Conservation (phyloP, 2,329 filamentous ascomycete genomes). For the Colletotrichum magnum region DNA sequence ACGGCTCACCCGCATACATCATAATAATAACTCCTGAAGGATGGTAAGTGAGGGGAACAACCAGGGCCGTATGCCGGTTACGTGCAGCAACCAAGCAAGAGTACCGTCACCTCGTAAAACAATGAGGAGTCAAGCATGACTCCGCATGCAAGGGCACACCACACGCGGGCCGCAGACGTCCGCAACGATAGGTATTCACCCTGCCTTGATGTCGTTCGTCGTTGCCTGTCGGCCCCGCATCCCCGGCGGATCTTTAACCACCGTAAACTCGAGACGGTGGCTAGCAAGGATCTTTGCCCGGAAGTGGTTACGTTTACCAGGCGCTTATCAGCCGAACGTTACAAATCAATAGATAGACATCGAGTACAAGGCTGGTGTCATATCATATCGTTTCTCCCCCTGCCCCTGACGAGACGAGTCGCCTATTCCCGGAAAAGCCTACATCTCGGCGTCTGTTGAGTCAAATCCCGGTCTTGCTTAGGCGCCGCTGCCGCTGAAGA, state of each 20-base stretch:
- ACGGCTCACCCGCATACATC: no score
- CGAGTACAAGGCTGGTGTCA: background rate
- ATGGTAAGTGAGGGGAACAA: background rate
- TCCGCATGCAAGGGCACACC: constrained; percentile 6
- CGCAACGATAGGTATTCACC: constrained; percentile 20
- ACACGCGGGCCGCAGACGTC: constrained; percentile 26
- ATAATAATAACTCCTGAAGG: background rate
- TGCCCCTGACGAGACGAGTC: no score
- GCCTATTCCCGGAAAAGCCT: background rate
- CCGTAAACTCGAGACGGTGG: constrained; percentile 12
- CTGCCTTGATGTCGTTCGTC: background rate
- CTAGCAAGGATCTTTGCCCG: background rate
- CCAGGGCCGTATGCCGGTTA: background rate
- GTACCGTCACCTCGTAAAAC: no score
- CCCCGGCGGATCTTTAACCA: constrained; percentile 6
- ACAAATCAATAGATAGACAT: background rate
- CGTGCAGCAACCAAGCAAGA: background rate
- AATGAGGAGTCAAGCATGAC: background rate
- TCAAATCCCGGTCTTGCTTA: background rate
- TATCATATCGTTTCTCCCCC: background rate
- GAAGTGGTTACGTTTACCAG: background rate
- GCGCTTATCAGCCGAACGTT: background rate
- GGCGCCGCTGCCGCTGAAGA: no score
- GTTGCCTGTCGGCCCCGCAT: background rate
- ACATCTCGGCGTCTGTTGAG: no score